phyloP scores from a whole-genome alignment of 192 early-diverging fungal species.

The Radiomyces spectabilis region DNA sequence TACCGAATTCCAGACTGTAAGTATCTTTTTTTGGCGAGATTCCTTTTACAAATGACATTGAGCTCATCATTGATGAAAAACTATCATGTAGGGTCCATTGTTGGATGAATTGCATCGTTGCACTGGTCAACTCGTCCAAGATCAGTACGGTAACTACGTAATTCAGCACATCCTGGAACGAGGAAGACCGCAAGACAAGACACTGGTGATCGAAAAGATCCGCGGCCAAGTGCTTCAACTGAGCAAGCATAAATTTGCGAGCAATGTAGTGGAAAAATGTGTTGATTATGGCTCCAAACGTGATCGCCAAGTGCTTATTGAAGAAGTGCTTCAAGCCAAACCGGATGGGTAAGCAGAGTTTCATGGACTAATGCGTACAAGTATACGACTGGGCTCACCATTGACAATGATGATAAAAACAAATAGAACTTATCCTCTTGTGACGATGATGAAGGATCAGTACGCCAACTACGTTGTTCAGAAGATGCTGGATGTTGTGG shows the following conservation, averaged over 20 bases:
- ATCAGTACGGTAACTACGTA: slow-evolving; percentile 99
- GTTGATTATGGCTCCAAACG: slow-evolving; percentile 83
- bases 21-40: no score
- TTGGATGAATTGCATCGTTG: slow-evolving; percentile 93
- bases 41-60: not conserved
- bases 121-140: slow-evolving; percentile 88
- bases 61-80: no score
- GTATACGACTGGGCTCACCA: no score
- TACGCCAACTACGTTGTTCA: slow-evolving; percentile 99
- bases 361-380: no score
- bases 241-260: slow-evolving; percentile 99
- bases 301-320: slow-evolving; percentile 85
- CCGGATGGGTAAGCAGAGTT: slow-evolving; percentile 87
- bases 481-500: slow-evolving; percentile 98
- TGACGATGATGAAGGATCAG: slow-evolving; percentile 99
- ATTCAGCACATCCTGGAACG: slow-evolving; percentile 98
- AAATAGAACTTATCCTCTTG: slow-evolving; percentile 70
- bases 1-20: slow-evolving; percentile 72
- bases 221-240: slow-evolving; percentile 86
- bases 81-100: slow-evolving; percentile 72
- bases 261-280: slow-evolving; percentile 98
- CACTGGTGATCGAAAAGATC: slow-evolving; percentile 81
- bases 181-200: slow-evolving; percentile 83
- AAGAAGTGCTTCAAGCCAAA: slow-evolving; percentile 82
- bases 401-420: no score